Conservation (phyloP, 768 basidiomycete species). For the Omphalotus guepiniiformis region DNA sequence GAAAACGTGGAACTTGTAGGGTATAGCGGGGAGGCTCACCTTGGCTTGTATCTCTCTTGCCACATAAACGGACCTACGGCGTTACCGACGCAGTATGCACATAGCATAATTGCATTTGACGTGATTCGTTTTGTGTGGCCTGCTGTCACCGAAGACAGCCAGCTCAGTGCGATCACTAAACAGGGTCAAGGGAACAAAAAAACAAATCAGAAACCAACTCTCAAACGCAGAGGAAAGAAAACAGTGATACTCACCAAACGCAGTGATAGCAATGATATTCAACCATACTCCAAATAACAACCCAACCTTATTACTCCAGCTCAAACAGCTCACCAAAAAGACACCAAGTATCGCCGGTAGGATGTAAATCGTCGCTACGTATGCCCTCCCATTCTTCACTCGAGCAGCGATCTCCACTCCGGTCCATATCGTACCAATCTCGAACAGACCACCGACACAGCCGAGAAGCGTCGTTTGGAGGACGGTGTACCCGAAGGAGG, state of each 20-base stretch:
- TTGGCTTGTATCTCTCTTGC: conserved; percentile 61
- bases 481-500: conserved; percentile 59
- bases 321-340: conserved; percentile 58
- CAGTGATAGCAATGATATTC: conserved; percentile 50
- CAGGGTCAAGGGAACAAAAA: not conserved
- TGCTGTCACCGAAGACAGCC: conserved; percentile 62
- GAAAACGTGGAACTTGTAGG: not conserved
- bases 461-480: conserved; percentile 67
- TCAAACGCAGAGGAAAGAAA: too few relatives aligned
- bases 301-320: conserved; percentile 63
- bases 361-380: conserved; percentile 54
- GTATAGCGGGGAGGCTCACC: conserved; percentile 34
- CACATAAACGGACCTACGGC: conserved; percentile 72
- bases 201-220: not conserved
- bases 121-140: conserved; percentile 74
- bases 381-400: conserved; percentile 57
- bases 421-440: conserved; percentile 66
- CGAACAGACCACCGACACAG: conserved; percentile 61
- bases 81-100: conserved; percentile 64
- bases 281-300: conserved; percentile 55
- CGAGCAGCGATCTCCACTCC: conserved; percentile 57
- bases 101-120: conserved; percentile 68
- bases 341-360: conserved; percentile 63
- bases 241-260: conserved; percentile 33
- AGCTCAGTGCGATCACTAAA: conserved; percentile 48